phyloP scores from a whole-genome alignment of 179 eudicot species.

The Vitellaria paradoxa region DNA sequence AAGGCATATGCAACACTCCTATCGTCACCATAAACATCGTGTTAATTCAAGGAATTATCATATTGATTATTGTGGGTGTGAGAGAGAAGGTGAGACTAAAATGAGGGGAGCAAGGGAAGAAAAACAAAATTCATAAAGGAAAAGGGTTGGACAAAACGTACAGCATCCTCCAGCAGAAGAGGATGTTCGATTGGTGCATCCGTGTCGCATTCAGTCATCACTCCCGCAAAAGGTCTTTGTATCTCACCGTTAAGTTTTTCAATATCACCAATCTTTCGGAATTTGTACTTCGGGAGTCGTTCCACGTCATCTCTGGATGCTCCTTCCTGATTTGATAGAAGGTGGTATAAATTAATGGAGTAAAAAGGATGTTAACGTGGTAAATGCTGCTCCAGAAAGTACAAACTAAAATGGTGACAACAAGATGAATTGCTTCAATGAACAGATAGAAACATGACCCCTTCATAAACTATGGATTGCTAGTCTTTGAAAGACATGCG shows the following conservation, averaged over 20 bases:
- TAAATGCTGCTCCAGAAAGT: not conserved
- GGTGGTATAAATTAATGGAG: not conserved
- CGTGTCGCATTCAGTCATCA: slow-evolving; percentile 58
- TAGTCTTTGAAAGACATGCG: not conserved
- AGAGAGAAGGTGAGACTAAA: not conserved
- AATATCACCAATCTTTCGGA: slow-evolving; percentile 29
- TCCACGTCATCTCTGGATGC: slow-evolving; percentile 67
- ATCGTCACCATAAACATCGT: slow-evolving; percentile 5
- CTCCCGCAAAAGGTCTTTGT: slow-evolving; percentile 41
- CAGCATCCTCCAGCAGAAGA: slow-evolving; percentile 54
- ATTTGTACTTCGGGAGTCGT: slow-evolving; percentile 43
- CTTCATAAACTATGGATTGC: not conserved
- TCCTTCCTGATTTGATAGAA: slow-evolving; percentile 44
- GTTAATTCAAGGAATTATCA: not conserved
- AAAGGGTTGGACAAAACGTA: slow-evolving; percentile 23
- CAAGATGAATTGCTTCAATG: not conserved
- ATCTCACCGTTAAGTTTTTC: slow-evolving; percentile 36
- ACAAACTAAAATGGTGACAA: not conserved
- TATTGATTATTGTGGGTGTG: no score
- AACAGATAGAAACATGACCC: not conserved
- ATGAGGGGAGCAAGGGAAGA: not conserved
- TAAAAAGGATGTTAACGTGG: slow-evolving; percentile 2
- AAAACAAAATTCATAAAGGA: slow-evolving; percentile 4
- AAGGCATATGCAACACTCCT: slow-evolving; percentile 78
- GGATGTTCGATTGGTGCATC: slow-evolving; percentile 36